A percentile compares a stretch with the other conserved stretches of the same genome.
Evolutionary conservation across 495 filamentous ascomycete genomes (phyloP).

Genomic region (Penicillium roqueforti): DNA sequence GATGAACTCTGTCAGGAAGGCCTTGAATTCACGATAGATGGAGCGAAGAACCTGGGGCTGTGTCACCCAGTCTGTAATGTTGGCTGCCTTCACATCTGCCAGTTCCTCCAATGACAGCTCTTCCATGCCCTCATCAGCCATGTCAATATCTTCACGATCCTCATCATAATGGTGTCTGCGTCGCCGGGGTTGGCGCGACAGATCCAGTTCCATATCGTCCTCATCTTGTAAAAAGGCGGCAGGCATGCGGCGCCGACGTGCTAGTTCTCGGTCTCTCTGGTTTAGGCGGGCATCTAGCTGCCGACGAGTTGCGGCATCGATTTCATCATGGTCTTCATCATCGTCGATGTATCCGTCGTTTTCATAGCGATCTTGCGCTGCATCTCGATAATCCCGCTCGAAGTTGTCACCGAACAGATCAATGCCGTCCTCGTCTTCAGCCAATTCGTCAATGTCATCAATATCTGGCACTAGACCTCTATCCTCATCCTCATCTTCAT

Average conservation of each 20-base stretch:
- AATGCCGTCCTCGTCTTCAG: constrained; percentile 89
- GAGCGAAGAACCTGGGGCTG: constrained; percentile 87
- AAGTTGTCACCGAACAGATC: constrained; percentile 91
- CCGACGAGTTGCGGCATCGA: constrained; percentile 65
- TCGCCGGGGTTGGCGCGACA: constrained; percentile 74
- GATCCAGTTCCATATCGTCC: constrained; percentile 78
- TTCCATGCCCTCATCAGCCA: constrained; percentile 89
- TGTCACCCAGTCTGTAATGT: constrained; percentile 89
- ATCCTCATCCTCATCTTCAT: constrained; percentile 76
- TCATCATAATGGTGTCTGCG: constrained; percentile 88
- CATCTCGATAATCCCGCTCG: constrained; percentile 72
- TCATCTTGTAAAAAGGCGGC: constrained; percentile 83
- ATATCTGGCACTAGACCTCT: constrained; percentile 73
- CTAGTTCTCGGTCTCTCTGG: constrained; percentile 76
- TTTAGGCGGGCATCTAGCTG: constrained; percentile 80
- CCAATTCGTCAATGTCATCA: constrained; percentile 93
- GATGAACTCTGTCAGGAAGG: constrained; percentile 93
- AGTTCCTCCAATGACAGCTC: constrained; percentile 90
- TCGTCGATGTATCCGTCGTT: constrained; percentile 71
- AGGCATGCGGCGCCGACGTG: constrained; percentile 69
- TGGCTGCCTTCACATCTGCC: constrained; percentile 88
- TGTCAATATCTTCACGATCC: constrained; percentile 80
- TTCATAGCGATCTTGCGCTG: constrained; percentile 61
- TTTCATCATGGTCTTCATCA: constrained; percentile 69
- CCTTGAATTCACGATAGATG: constrained; percentile 93